Evolutionary conservation across 768 basidiomycete genomes (phyloP), one percentile per base, ranked within the genome.

Genomic region (Sarcodon aspratus): DNA sequence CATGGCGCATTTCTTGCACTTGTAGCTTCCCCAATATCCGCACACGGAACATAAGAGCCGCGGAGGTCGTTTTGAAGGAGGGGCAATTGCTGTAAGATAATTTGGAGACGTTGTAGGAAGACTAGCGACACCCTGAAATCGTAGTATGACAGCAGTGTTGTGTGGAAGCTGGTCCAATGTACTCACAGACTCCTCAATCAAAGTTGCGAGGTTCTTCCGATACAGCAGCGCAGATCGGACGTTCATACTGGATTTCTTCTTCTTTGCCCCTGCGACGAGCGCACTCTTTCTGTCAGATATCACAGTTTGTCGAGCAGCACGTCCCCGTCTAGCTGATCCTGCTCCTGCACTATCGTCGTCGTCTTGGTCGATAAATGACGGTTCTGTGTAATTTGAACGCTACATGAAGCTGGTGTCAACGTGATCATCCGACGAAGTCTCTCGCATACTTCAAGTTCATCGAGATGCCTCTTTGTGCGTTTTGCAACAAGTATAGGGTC

Each of bases 21-120:
- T 81, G 60, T 93, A 92, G 4, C 70, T 69, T 6, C 85, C 88
- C 76, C 78, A 85, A 62, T 86, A 91, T 3, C 90, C 87, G 55
- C 90, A 92, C 21, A 91, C 84, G n/a, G 86, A 79, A 59, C 90
- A 93, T 11, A 92, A 59, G 54, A 78, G 66, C 37, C 86, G 79
- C 7, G 82, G 75, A 6, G 89, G 86, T 50, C 81, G 76, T 1
- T 61, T 62, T 0, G 85, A 67, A 1, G 78, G 70, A 1, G 80
- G 75, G 1, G 80, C 74, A 32, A 64, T 69, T 11, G 82, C 84
- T 15, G 80, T 86, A 50, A 91, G 61, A 68, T 93, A 92, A 13
- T 78, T 80, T 6, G 86, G 77, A 11, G 73, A 67, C 36, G 66
- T 63, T 4, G 75, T 49, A 3, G 79, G 75, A 45, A 79, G 61